A percentile compares a stretch with the other conserved stretches of the same genome.
phyloP scores from a whole-genome alignment of 768 basidiomycete genomes.

The Rhodotorula toruloides region DNA sequence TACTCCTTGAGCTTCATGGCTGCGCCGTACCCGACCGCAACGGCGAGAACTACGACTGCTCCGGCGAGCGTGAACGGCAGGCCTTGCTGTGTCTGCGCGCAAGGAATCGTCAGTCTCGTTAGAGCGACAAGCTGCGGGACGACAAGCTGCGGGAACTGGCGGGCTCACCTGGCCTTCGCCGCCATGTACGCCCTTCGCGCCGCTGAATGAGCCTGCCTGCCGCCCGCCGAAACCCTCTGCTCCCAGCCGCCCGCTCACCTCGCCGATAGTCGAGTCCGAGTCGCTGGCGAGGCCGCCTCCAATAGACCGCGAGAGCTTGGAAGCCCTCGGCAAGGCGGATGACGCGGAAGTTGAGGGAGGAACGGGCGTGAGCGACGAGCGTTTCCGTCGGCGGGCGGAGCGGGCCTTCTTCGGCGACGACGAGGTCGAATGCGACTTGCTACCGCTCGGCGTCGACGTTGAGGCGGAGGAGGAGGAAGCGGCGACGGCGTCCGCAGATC shows the following conservation, averaged over 20 bases:
- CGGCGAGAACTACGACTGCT: slow-evolving; percentile 39
- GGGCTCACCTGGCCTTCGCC: neutral
- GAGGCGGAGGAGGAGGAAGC: neutral
- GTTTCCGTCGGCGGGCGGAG: slow-evolving; percentile 13
- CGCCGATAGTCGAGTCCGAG: slow-evolving; percentile 38
- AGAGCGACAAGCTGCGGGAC: neutral
- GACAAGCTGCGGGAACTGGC: neutral
- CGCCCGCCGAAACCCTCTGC: neutral
- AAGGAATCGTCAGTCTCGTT: neutral
- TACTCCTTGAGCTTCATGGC: slow-evolving; percentile 36
- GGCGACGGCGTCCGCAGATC: neutral
- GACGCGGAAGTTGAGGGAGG: neutral
- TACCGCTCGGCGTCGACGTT: neutral
- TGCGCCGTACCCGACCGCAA: slow-evolving; percentile 34
- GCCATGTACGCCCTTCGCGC: neutral
- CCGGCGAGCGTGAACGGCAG: slow-evolving; percentile 36
- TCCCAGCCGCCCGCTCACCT: neutral
- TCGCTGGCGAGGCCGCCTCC: slow-evolving; percentile 23
- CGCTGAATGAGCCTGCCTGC: neutral
- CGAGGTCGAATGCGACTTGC: slow-evolving; percentile 4
- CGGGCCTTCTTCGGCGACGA: slow-evolving; percentile 9
- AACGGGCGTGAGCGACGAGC: slow-evolving; percentile 8
- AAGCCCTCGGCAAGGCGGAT: neutral
- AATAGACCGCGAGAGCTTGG: slow-evolving; percentile 4
- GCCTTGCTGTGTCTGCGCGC: slow-evolving; percentile 11